Percentiles rank a stretch among this genome's conserved stretches.
Conservation (phyloP, 306 rosid species). For the Cyamopsis tetragonoloba region DNA sequence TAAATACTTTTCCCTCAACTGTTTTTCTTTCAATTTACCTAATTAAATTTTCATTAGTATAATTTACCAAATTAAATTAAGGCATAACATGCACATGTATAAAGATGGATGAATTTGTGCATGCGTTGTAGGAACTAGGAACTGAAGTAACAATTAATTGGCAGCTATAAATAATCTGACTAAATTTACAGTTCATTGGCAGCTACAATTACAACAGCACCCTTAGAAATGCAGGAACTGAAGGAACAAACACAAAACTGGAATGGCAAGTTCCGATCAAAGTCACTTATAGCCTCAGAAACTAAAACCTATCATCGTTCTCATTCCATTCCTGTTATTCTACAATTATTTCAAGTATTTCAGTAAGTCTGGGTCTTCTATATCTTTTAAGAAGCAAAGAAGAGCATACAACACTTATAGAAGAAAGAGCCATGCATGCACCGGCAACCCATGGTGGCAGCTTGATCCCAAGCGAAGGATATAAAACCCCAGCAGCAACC, state of each 20-base stretch:
- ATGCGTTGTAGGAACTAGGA: not conserved
- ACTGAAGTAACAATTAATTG: constrained; percentile 41
- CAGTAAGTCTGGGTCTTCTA: constrained; percentile 72
- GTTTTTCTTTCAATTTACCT: too few species aligned
- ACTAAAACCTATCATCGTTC: constrained; percentile 20
- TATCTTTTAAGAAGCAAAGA: constrained; percentile 85
- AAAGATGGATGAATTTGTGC: not conserved
- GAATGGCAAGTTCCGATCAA: constrained; percentile 16
- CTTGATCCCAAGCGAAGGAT: constrained; percentile 67
- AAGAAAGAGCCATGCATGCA: constrained; percentile 97
- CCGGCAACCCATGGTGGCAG: constrained; percentile 99
- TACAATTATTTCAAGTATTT: constrained; percentile 79
- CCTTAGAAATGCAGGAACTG: constrained; percentile 1
- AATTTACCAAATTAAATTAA: too few species aligned
- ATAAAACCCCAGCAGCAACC: constrained; percentile 78
- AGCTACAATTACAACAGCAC: constrained; percentile 25
- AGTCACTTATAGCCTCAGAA: constrained; percentile 25
- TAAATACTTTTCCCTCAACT: too few species aligned
- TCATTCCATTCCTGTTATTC: constrained; percentile 43
- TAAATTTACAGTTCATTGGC: constrained; percentile 40
- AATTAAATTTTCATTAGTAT: too few species aligned
- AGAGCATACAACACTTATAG: constrained; percentile 90
- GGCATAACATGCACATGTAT: too few species aligned
- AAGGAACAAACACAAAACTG: constrained; percentile 34
- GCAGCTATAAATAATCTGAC: constrained; percentile 24